Percentiles rank a stretch among this genome's conserved stretches.
Evolutionary conservation across 2,329 filamentous ascomycete genomes (phyloP).

Genomic region (Colletotrichum salicis): DNA sequence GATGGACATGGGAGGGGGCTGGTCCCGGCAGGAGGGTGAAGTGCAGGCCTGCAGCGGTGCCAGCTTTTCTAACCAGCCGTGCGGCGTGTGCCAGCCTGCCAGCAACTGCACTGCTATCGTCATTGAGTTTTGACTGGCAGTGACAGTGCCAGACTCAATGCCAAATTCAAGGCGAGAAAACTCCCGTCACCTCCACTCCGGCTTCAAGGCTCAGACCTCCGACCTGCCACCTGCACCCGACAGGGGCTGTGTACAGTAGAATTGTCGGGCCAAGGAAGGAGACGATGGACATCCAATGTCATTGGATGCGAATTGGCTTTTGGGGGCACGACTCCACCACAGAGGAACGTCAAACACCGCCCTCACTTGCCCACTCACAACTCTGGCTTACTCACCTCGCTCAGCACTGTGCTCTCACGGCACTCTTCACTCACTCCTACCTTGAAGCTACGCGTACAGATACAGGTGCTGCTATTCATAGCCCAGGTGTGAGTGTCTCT

Average conservation of each 20-base stretch:
- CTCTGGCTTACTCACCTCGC: background rate
- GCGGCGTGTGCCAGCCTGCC: too few species aligned
- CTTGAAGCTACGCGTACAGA: background rate
- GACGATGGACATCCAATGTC: background rate
- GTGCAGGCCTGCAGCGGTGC: too few species aligned
- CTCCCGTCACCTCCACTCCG: background rate
- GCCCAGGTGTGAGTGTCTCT: background rate
- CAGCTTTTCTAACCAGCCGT: too few species aligned
- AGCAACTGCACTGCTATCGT: background rate
- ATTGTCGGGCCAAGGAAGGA: background rate
- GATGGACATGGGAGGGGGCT: background rate
- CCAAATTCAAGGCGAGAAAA: background rate
- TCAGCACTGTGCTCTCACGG: background rate
- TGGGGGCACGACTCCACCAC: background rate
- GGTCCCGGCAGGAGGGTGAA: background rate
- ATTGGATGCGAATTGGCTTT: background rate
- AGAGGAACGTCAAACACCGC: background rate
- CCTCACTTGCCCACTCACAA: background rate
- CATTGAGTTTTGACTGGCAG: conserved; percentile 7
- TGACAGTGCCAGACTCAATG: background rate
- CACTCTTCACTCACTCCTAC: background rate
- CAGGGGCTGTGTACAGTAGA: background rate
- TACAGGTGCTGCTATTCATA: background rate
- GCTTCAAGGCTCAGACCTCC: background rate
- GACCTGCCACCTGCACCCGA: background rate